Evolutionary conservation across 768 basidiomycete species (phyloP).

Genomic region (Naematelia aurantialba): DNA sequence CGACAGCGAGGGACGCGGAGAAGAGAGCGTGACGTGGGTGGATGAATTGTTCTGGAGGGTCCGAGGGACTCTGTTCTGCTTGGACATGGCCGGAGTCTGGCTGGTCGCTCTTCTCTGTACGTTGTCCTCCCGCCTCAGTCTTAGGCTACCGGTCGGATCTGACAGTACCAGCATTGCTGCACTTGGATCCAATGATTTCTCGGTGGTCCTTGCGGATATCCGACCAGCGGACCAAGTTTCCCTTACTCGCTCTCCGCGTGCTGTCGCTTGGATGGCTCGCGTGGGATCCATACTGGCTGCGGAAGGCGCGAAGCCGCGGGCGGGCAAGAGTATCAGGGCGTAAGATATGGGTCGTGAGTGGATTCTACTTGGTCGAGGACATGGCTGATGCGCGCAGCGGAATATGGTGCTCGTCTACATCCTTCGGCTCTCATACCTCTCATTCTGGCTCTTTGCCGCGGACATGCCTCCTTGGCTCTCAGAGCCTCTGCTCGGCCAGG

Average conservation of each 20-base stretch:
- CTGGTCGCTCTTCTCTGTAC: constrained; percentile 56
- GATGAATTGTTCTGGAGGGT: constrained; percentile 66
- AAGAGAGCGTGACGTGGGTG: constrained; percentile 51
- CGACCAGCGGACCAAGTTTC: too few species aligned
- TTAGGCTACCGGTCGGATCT: too few species aligned
- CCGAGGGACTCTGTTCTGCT: constrained; percentile 66
- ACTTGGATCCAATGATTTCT: too few species aligned
- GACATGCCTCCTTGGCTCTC: too few species aligned
- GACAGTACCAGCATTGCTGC: neutral
- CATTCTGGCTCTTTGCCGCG: neutral
- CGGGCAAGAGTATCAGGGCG: constrained; percentile 22
- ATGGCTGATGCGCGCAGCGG: constrained; percentile 15
- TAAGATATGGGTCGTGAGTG: constrained; percentile 36
- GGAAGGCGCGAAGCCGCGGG: constrained; percentile 32
- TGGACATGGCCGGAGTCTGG: constrained; percentile 54
- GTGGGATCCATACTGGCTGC: constrained; percentile 79
- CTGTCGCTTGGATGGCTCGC: constrained; percentile 71
- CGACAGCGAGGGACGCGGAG: constrained; percentile 54
- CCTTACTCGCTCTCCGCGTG: constrained; percentile 56
- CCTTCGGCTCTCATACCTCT: constrained; percentile 7
- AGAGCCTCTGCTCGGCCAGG: too few species aligned
- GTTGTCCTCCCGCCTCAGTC: constrained; percentile 21
- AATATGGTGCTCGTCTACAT: constrained; percentile 33
- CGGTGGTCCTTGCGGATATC: too few species aligned
- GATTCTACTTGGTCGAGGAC: constrained; percentile 9